Evolutionary conservation across 768 basidiomycete genomes (phyloP).

Genomic region (Multifurca ochricompacta): DNA sequence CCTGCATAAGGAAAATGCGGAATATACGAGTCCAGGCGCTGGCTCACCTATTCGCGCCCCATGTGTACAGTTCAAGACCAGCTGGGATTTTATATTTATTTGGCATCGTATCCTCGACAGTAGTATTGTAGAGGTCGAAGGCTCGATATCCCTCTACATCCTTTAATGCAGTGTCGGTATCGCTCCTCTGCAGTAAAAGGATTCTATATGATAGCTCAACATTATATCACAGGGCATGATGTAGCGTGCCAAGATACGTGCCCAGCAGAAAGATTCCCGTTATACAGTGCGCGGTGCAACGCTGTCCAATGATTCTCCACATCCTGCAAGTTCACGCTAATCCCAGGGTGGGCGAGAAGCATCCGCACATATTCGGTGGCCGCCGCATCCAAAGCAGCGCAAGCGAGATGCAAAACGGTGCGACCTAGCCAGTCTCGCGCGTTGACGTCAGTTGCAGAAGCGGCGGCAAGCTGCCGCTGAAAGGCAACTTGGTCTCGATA

Average conservation of each 20-base stretch:
- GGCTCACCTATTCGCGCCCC: slow-evolving; percentile 65
- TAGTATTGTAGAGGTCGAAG: slow-evolving; percentile 79
- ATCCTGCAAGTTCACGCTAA: slow-evolving; percentile 78
- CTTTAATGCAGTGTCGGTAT: slow-evolving; percentile 65
- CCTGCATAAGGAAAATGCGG: neutral
- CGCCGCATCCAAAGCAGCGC: slow-evolving; percentile 38
- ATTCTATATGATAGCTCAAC: slow-evolving; percentile 35
- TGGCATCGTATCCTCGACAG: slow-evolving; percentile 19
- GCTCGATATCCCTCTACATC: slow-evolving; percentile 87
- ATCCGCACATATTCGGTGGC: slow-evolving; percentile 71
- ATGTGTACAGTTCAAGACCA: slow-evolving; percentile 65
- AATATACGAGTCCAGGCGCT: neutral
- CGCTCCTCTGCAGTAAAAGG: slow-evolving; percentile 64
- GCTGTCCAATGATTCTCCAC: slow-evolving; percentile 87
- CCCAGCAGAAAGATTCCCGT: slow-evolving; percentile 67
- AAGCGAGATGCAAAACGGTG: slow-evolving; percentile 78
- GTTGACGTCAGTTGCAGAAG: slow-evolving; percentile 49
- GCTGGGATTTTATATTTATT: slow-evolving; percentile 1
- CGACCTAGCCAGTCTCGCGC: slow-evolving; percentile 63
- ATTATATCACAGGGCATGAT: neutral
- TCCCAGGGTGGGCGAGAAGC: slow-evolving; percentile 62
- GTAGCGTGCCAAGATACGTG: slow-evolving; percentile 29
- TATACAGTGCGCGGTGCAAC: slow-evolving; percentile 79
- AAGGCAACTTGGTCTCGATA: slow-evolving; percentile 69
- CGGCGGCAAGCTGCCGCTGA: slow-evolving; percentile 50